phyloP scores from a whole-genome alignment of 2,329 filamentous ascomycete genomes.

The Pseudogymnoascus sp. region DNA sequence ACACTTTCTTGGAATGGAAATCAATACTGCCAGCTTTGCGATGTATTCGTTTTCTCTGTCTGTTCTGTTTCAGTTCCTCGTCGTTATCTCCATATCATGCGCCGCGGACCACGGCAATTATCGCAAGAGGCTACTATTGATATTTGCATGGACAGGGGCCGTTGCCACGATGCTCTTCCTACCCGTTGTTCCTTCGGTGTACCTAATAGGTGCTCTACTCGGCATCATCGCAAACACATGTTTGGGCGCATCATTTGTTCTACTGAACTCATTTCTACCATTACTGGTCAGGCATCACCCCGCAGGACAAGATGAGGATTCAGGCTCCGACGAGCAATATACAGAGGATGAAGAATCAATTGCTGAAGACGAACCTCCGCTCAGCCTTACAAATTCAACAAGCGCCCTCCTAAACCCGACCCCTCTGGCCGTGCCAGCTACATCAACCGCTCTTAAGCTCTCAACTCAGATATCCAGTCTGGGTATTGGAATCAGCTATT shows the following conservation, averaged over 20 bases:
- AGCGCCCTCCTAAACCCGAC: constrained; percentile 36
- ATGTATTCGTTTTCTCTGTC: constrained; percentile 98
- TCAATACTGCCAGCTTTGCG: constrained; percentile 94
- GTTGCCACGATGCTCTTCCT: constrained; percentile 83
- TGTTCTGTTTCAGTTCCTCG: constrained; percentile 76
- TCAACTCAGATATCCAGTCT: constrained; percentile 87
- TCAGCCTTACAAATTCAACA: constrained; percentile 33
- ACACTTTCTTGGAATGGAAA: constrained; percentile 68
- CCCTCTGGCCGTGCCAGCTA: constrained; percentile 22
- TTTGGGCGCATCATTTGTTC: constrained; percentile 89
- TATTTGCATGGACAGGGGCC: constrained; percentile 77
- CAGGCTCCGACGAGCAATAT: constrained; percentile 10
- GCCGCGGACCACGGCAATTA: constrained; percentile 91
- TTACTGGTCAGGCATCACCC: constrained; percentile 80
- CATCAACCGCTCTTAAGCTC: constrained; percentile 62
- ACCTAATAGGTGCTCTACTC: constrained; percentile 71
- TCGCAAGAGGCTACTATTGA: constrained; percentile 76
- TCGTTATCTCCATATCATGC: constrained; percentile 94
- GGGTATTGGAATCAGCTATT: constrained; percentile 90
- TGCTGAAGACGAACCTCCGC: constrained; percentile 6
- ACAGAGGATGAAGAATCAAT: constrained; percentile 13
- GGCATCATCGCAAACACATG: constrained; percentile 89
- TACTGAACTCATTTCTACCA: constrained; percentile 91
- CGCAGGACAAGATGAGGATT: constrained; percentile 23
- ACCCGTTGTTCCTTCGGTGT: constrained; percentile 63